Base-by-base conservation (phyloP, 2,329 filamentous ascomycete genomes). In the Neoascochyta sp. region DNA sequence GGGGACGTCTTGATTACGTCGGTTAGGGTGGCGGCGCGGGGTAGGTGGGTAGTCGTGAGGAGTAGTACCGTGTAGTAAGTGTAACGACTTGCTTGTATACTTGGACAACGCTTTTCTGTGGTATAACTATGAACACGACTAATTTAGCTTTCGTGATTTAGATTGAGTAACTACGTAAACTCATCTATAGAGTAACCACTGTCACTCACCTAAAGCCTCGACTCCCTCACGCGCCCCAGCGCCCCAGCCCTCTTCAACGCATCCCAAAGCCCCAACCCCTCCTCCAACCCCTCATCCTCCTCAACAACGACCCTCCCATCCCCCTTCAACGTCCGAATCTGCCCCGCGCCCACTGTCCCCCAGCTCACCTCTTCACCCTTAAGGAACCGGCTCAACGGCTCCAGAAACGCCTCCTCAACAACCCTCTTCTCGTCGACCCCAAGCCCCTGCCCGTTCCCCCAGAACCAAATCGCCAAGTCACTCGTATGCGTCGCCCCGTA, bases 401-500 rank as follows among this genome's bases (percentile, higher is more conserved):
- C 46, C 27, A 67, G 63, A 33, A 68, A 65, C 2, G 54, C 53
- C 17, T 41, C 32, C 9, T 43, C 50, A 0, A 71, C 52, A 11
- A 69, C 34, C 5, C 27, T 27, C 47, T 73, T 72, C 51, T 78
- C 74, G 7, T 50, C 41, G 0, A 50, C 48, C 5, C 52, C 62
- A 29, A 77, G 34, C 1, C 45, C 35, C 4, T 54, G 57, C 2
- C 68, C 69, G 40, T 70, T 66, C 0, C 74, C 75, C 66, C 68
- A 77, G 34, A 76, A 73, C 75, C 75, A 78, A 16, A 77, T 67
- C 5, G 64, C 56, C 46, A 70, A 63, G 39, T 78, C 74, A 0
- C 70, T 70, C 0, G 65, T 64, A 46, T 78, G 75, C 10, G 73
- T 77, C 3, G 73, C 73, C 3, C 70, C 72, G 67, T 70, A 77